Percentiles rank a stretch among this genome's conserved stretches.
Evolutionary conservation across 768 basidiomycete species (phyloP).

Genomic region (Calocera cornea): DNA sequence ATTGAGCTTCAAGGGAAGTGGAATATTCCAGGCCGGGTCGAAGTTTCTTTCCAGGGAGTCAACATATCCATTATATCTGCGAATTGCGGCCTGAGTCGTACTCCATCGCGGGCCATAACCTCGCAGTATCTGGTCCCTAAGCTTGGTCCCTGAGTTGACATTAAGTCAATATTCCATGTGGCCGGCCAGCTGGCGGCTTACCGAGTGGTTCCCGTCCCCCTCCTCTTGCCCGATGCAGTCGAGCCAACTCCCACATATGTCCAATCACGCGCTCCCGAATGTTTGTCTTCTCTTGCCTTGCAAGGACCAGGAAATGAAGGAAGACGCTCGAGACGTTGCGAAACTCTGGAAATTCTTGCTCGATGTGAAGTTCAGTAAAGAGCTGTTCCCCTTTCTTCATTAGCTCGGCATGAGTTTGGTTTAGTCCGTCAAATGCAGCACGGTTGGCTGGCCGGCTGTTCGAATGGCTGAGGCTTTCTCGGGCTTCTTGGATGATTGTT

Average conservation of each 20-base stretch:
- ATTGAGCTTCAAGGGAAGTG: neutral
- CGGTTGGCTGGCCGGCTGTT: neutral
- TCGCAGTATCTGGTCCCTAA: neutral
- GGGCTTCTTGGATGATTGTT: neutral
- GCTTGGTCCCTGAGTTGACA: neutral
- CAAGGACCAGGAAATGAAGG: neutral
- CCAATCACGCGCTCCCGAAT: neutral
- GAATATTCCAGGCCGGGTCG: neutral
- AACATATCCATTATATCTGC: neutral
- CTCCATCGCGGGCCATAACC: neutral
- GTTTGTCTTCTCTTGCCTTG: neutral
- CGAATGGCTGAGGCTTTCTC: neutral
- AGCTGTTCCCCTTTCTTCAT: neutral
- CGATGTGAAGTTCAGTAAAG: neutral
- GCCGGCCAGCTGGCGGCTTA: neutral
- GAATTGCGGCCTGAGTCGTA: neutral
- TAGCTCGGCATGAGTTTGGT: neutral
- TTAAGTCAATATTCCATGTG: neutral
- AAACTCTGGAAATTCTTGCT: neutral
- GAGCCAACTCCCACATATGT: neutral
- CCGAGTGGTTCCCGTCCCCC: neutral
- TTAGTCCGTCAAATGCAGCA: neutral
- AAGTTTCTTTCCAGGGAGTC: neutral
- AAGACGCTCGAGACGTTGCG: neutral
- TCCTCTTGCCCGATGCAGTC: neutral